Evolutionary conservation across 2,329 filamentous ascomycete genomes (phyloP), one percentile per base, ranked within the genome.

Genomic region (Venturia aucupariae): DNA sequence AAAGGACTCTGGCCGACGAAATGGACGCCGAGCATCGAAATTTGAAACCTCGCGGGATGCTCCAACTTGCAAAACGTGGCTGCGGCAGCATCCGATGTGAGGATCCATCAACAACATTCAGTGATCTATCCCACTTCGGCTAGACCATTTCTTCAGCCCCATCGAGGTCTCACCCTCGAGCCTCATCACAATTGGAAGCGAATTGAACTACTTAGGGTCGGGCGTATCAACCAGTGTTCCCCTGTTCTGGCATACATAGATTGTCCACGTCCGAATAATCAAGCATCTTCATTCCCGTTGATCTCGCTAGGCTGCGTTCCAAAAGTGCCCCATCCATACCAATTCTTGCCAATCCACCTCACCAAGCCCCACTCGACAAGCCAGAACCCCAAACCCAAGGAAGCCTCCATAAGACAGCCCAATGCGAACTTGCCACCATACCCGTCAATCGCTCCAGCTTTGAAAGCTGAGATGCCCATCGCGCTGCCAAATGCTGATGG

Each of bases 381-480:
- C 62, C 62, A 63, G 51, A 51, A 63, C 15, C 46, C 62, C 35
- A 63, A 8, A 17, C 62, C 62, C 27, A 63, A 22, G 11, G 24
- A 35, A 15, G 35, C 62, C 15, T 63, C 62, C 46, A 63, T 24
- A 22, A 57, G 8, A 57, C 46, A 39, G n/a, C 27, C 32, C 46
- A 63, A 32, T 11, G 35, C 62, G 11, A 63, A 32, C 4, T 59
- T 46, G 41, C 46, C 51, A 24, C 35, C 22, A 17, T 51, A 46
- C 10, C 48, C 41, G 30, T 38, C 41, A 1, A 57, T 17, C 4
- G 22, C 35, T 4, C 62, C 46, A 30, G 30, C 24, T 30, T n/a
- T 30, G 35, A 63, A 30, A 13, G 27, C 41, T 38, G 35, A 41
- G n/a, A 60, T 27, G 10, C 61, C 32, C 8, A 10, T 27, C 5